phyloP scores from a whole-genome alignment of 140 eudicot genomes.

The Erigeron philadelphicus region DNA sequence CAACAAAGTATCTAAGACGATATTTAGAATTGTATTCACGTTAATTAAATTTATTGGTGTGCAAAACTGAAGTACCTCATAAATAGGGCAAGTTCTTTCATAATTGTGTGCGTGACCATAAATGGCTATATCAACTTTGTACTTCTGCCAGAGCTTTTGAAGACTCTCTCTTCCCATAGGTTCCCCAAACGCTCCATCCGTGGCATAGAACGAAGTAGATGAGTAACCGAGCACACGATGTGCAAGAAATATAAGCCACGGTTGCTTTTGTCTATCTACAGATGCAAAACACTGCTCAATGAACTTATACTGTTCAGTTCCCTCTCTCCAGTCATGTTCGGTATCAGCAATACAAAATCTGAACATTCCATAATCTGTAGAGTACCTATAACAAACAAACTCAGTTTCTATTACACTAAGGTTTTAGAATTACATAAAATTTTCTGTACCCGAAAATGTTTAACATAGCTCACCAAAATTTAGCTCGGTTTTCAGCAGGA shows the following conservation, averaged over 20 bases:
- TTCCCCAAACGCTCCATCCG: constrained; percentile 53
- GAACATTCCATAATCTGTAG: constrained; percentile 66
- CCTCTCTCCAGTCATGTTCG: constrained; percentile 71
- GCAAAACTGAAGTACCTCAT: constrained; percentile 33
- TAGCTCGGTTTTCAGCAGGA: constrained; percentile 74
- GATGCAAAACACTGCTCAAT: constrained; percentile 64
- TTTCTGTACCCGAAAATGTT: neutral
- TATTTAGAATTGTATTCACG: neutral
- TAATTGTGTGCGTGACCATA: constrained; percentile 70
- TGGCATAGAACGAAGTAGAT: constrained; percentile 37
- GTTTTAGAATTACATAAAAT: neutral
- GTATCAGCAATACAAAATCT: constrained; percentile 67
- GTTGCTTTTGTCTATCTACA: constrained; percentile 57
- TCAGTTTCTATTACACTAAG: neutral
- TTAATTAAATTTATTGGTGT: neutral
- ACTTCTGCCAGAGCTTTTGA: constrained; percentile 62
- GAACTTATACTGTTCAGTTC: constrained; percentile 58
- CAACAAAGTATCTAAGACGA: neutral
- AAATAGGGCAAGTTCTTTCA: constrained; percentile 60
- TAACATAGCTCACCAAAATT: constrained; percentile 54
- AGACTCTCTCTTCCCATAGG: constrained; percentile 65
- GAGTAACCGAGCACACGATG: constrained; percentile 67
- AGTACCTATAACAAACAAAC: constrained; percentile 36
- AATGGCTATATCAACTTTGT: constrained; percentile 65
- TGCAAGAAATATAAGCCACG: constrained; percentile 64